Percentiles rank a stretch among this genome's conserved stretches.
phyloP scores from a whole-genome alignment of 768 basidiomycete genomes.

The Rhodotorula babjevae region DNA sequence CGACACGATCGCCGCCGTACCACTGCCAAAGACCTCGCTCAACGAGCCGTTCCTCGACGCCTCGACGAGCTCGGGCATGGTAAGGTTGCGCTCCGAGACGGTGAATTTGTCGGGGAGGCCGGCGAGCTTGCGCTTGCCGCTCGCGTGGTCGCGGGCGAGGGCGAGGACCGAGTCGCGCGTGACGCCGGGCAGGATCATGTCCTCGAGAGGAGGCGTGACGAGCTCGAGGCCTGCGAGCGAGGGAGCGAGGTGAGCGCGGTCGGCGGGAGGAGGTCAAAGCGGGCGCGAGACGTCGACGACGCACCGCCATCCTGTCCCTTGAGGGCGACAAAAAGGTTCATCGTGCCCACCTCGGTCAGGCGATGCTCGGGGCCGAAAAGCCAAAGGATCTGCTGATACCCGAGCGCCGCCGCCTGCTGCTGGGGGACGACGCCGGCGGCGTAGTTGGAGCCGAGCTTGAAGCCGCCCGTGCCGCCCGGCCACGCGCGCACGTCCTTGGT shows the following conservation, averaged over 20 bases:
- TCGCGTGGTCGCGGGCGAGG: conserved; percentile 63
- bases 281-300: conserved; percentile 48
- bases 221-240: conserved; percentile 63
- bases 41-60: conserved; percentile 60
- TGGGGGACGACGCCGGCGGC: conserved; percentile 58
- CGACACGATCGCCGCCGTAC: conserved; percentile 70
- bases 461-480: conserved; percentile 63
- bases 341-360: conserved; percentile 59
- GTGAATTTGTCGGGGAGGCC: conserved; percentile 53
- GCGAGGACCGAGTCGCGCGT: conserved; percentile 78
- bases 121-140: conserved; percentile 46
- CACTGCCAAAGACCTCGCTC: conserved; percentile 77
- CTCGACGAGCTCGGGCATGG: conserved; percentile 55
- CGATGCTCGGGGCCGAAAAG: conserved; percentile 58
- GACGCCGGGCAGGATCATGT: conserved; percentile 82
- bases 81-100: conserved; percentile 60
- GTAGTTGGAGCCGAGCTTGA: conserved; percentile 58
- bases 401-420: conserved; percentile 59
- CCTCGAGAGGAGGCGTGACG: conserved; percentile 82
- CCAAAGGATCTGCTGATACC: conserved; percentile 74
- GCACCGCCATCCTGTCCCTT: neutral
- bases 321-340: conserved; percentile 64
- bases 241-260: neutral
- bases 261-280: conserved; percentile 50
- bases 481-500: conserved; percentile 67